Conservation (phyloP, 208 protist species). For the Phytomonas sp. region DNA sequence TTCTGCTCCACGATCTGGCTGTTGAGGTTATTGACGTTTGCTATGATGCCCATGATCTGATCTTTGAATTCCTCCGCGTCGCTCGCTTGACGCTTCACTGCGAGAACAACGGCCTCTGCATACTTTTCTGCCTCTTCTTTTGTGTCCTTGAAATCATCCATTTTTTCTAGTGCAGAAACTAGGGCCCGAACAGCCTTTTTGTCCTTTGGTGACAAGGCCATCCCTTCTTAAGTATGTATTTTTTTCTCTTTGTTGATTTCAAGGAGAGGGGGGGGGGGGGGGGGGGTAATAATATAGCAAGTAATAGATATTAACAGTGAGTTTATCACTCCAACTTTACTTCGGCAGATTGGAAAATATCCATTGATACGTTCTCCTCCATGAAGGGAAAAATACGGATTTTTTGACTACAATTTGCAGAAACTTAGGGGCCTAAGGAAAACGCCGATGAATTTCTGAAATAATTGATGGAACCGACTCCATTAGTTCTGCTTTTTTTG, state of each 20-base stretch:
- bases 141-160: conserved; percentile 57
- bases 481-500: neutral
- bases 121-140: conserved; percentile 22
- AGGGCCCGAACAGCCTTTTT: conserved; percentile 31
- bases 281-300: conserved; percentile 4
- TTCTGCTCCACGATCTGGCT: conserved; percentile 27
- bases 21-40: conserved; percentile 70
- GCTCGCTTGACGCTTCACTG: conserved; percentile 20
- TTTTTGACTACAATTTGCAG: neutral
- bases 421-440: neutral
- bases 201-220: conserved; percentile 6
- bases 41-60: conserved; percentile 55
- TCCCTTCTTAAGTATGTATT: neutral
- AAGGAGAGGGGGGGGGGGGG: neutral
- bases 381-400: neutral
- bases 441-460: neutral
- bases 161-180: conserved; percentile 21
- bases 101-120: conserved; percentile 33
- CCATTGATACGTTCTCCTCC: neutral
- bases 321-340: conserved; percentile 1
- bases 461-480: neutral
- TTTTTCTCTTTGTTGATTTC: conserved; percentile 3
- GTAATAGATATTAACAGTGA: neutral
- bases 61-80: conserved; percentile 65
- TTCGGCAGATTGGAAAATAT: conserved; percentile 4